phyloP scores from a whole-genome alignment of 495 filamentous ascomycete species.

The Zalerion maritima region DNA sequence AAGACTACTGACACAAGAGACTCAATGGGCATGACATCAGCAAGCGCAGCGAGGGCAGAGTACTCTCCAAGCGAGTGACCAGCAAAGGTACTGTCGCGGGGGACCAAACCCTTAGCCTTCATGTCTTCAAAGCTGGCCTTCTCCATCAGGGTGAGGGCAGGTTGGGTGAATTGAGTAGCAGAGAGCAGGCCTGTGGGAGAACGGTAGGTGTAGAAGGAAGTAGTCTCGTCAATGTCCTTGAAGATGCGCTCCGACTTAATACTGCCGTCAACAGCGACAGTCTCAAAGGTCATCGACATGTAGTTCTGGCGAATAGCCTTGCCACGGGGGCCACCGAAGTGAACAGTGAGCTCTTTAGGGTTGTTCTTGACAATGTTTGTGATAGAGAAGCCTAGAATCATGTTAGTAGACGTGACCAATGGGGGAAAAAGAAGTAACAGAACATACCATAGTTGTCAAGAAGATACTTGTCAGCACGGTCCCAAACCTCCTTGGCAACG shows the following conservation, averaged over 20 bases:
- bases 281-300: conserved; percentile 99
- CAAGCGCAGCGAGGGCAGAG: conserved; percentile 87
- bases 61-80: conserved; percentile 98
- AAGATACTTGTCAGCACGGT: conserved; percentile 93
- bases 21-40: conserved; percentile 98
- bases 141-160: conserved; percentile 95
- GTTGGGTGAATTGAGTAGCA: conserved; percentile 96
- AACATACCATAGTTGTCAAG: conserved; percentile 90
- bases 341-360: conserved; percentile 94
- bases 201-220: conserved; percentile 89
- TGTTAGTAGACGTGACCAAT: conserved; percentile 21
- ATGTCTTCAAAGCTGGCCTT: conserved; percentile 99
- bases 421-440: background rate
- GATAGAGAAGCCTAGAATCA: conserved; percentile 69
- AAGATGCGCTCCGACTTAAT: conserved; percentile 99
- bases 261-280: conserved; percentile 73
- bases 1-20: conserved; percentile 96
- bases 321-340: conserved; percentile 92
- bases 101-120: conserved; percentile 89
- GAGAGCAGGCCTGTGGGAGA: conserved; percentile 92
- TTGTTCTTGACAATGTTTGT: conserved; percentile 99
- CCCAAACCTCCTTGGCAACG: conserved; percentile 95
- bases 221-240: conserved; percentile 86
- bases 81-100: conserved; percentile 90
- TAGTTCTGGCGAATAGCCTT: conserved; percentile 98